Percentiles rank a stretch among this genome's conserved stretches.
These are phyloP conservation scores for Hygrophila difformis DNA, from an alignment of 257 asterid genomes.

Conservation along the genomic window DNA sequence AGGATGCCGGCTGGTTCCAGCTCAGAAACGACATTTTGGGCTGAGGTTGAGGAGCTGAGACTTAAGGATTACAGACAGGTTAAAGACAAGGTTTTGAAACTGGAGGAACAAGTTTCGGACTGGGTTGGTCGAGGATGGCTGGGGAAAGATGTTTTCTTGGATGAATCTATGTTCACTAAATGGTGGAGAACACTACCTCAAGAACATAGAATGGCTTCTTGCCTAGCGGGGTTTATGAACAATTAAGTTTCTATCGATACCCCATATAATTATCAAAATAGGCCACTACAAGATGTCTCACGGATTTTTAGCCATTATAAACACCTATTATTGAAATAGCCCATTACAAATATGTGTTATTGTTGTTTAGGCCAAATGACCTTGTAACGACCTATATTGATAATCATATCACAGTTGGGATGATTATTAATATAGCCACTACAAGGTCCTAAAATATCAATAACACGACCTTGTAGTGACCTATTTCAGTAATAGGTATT, in stretches of 20 bases:
- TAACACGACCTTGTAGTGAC: no score
- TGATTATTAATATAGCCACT: no score
- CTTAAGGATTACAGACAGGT: conserved; percentile 26
- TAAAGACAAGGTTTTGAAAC: conserved; percentile 31
- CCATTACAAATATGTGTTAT: no score
- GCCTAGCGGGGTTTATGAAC: conserved; percentile 27
- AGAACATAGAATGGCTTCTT: conserved; percentile 39
- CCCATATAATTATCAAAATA: no score
- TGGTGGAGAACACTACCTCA: conserved; percentile 81
- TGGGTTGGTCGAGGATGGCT: conserved; percentile 39
- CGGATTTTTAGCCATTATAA: no score
- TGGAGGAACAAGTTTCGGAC: conserved; percentile 33
- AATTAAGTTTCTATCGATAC: neutral
- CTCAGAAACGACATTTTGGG: conserved; percentile 75
- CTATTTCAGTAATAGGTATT: no score
- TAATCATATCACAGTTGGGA: no score
- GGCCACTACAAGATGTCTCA: no score
- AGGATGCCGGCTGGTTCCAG: conserved; percentile 28
- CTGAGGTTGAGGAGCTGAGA: conserved; percentile 83
- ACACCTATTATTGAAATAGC: no score
- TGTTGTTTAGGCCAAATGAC: no score
- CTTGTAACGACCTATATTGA: no score
- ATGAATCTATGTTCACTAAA: conserved; percentile 59
- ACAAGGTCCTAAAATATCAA: no score
- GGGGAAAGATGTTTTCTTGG: conserved; percentile 51